Percentiles rank a stretch among this genome's conserved stretches.
Evolutionary conservation across 179 eudicot genomes (phyloP).

Genomic region (Spinacia oleracea): DNA sequence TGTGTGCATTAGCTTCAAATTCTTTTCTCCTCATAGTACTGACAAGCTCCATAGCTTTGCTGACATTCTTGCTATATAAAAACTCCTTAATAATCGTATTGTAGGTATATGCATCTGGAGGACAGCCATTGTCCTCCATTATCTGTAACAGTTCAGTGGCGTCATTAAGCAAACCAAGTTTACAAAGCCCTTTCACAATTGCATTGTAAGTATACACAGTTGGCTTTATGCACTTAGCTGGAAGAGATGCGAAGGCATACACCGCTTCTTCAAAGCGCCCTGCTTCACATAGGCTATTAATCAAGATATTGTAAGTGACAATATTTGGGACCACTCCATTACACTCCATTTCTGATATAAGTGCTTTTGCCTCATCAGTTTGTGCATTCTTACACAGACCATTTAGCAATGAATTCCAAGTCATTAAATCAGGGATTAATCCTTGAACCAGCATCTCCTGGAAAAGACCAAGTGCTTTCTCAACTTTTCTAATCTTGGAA

Average conservation of each 20-base stretch:
- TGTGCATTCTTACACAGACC: constrained; percentile 24
- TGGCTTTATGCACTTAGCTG: not conserved
- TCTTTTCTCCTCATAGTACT: no score
- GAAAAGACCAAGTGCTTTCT: not conserved
- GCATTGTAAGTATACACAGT: not conserved
- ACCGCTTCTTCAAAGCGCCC: not conserved
- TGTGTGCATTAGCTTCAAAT: no score
- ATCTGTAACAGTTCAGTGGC: not conserved
- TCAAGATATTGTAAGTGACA: constrained; percentile 14
- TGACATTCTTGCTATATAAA: no score
- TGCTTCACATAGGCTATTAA: not conserved
- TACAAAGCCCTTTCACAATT: constrained; percentile 16
- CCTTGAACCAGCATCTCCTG: constrained; percentile 26
- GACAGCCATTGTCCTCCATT: not conserved
- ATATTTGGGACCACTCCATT: constrained; percentile 15
- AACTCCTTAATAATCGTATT: no score
- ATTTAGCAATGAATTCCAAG: constrained; percentile 14
- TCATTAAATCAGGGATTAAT: constrained; percentile 16
- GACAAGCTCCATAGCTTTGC: no score
- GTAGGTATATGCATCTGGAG: no score
- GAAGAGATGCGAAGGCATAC: not conserved
- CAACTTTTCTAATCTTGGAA: not conserved
- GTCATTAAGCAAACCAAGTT: not conserved
- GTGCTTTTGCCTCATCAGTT: constrained; percentile 20
- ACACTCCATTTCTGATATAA: constrained; percentile 13